Evolutionary conservation across 139 green algal genomes (phyloP).

Genomic region (Limnomonas spitsbergensis): DNA sequence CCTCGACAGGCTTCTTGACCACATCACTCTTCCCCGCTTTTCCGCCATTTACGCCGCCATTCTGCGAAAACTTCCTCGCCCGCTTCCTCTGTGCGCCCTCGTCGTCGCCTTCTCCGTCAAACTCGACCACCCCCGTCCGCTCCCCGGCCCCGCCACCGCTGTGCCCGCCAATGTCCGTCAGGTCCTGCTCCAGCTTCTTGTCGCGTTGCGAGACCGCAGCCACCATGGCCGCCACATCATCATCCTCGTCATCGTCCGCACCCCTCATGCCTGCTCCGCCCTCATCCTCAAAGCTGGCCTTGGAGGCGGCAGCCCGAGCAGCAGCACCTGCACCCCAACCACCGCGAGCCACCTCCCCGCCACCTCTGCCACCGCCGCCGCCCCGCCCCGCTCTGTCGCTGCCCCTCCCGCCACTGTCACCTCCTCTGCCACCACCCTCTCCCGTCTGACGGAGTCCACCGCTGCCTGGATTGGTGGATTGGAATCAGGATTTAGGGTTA

Average conservation of each 20-base stretch:
- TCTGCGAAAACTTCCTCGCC: background rate
- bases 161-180: background rate
- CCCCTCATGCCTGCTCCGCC: background rate
- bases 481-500: no score
- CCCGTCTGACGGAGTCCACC: no score
- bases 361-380: no score
- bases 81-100: background rate
- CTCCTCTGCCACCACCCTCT: no score
- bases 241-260: constrained; percentile 20
- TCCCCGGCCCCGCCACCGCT: background rate
- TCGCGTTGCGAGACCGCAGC: constrained; percentile 3
- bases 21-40: no score
- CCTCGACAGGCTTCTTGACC: constrained; percentile 6
- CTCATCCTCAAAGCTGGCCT: background rate
- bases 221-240: constrained; percentile 29
- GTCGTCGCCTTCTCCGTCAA: background rate
- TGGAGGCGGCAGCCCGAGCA: background rate
- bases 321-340: no score
- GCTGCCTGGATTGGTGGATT: no score
- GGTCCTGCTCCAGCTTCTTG: constrained; percentile 7
- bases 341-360: no score
- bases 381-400: no score
- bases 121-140: constrained; percentile 12
- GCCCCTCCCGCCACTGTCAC: background rate
- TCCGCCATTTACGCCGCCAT: background rate